Percentiles rank a stretch among this genome's conserved stretches.
phyloP scores from a whole-genome alignment of 2,329 filamentous ascomycete species.

The Ambrosiella cleistominuta region DNA sequence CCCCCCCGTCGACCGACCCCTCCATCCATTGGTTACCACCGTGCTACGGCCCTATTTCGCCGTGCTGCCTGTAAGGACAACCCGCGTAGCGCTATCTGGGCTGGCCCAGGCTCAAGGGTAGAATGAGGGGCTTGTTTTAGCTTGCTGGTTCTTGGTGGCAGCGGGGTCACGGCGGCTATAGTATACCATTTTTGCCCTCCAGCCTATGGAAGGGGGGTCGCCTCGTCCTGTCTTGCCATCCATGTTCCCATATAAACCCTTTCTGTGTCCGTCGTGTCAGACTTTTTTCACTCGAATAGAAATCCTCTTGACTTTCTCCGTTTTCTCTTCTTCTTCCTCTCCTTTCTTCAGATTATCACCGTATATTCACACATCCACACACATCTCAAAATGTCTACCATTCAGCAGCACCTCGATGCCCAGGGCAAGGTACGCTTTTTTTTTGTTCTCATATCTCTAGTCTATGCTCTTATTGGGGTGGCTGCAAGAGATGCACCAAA shows the following conservation, averaged over 20 bases:
- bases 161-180: neutral
- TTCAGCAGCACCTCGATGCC: conserved; percentile 72
- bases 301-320: conserved; percentile 7
- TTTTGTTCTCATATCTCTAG: neutral
- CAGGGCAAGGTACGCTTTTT: conserved; percentile 32
- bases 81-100: neutral
- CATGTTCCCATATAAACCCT: conserved; percentile 7
- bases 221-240: neutral
- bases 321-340: conserved; percentile 12
- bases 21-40: neutral
- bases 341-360: conserved; percentile 13
- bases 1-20: neutral
- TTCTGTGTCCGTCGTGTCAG: conserved; percentile 4
- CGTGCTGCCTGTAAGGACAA: neutral
- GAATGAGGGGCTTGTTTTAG: neutral
- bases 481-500: neutral
- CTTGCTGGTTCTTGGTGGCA: neutral
- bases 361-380: conserved; percentile 1
- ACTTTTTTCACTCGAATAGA: conserved; percentile 4
- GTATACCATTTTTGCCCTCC: neutral
- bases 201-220: too few species aligned
- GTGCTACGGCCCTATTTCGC: neutral
- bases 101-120: neutral
- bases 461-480: neutral
- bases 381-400: conserved; percentile 34